Conservation (phyloP, 169 alveolate genomes). For the Cryptosporidium ryanae region DNA sequence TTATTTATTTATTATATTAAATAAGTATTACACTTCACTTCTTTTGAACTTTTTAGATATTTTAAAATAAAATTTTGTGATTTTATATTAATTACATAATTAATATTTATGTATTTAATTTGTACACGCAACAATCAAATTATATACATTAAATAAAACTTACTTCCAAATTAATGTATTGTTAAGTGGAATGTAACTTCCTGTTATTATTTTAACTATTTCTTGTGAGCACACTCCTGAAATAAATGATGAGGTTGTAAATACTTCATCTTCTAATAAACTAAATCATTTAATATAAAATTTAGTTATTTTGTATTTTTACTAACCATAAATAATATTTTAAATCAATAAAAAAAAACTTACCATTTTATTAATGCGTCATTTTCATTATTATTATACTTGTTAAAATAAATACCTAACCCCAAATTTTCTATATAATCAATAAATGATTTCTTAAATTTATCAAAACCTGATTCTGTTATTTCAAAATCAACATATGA, state of each 20-base stretch:
- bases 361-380: not conserved
- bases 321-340: too few species aligned
- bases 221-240: conserved; percentile 65
- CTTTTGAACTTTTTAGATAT: conserved; percentile 19
- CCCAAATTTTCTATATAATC: too few species aligned
- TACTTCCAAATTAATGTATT: conserved; percentile 63
- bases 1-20: not conserved
- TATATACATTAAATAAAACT: conserved; percentile 14
- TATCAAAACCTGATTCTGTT: too few species aligned
- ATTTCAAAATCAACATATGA: too few species aligned
- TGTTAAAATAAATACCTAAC: not conserved
- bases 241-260: conserved; percentile 52
- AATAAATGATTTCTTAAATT: too few species aligned
- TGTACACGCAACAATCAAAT: not conserved
- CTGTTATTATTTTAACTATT: conserved; percentile 30
- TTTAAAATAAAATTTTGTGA: too few species aligned
- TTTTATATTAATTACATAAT: not conserved
- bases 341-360: not conserved
- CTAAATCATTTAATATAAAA: not conserved
- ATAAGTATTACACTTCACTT: conserved; percentile 27
- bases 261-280: conserved; percentile 3
- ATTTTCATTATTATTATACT: not conserved
- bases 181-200: conserved; percentile 57
- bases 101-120: not conserved
- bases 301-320: not conserved